Conservation (phyloP, 306 rosid species). For the Cicer yamashitae region DNA sequence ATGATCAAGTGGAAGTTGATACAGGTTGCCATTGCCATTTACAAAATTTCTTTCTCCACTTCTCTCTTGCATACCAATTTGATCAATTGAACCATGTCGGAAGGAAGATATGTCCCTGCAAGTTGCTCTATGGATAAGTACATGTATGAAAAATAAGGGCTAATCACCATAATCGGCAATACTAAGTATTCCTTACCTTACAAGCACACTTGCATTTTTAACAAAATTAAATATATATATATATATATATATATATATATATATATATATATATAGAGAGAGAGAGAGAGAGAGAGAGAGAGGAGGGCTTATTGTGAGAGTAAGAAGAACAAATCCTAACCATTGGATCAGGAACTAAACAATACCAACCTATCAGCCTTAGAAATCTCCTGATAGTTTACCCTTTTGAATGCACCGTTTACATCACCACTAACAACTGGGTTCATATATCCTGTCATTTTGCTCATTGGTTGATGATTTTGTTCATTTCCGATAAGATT, state of each 20-base stretch:
- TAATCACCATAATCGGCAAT: conserved; percentile 10
- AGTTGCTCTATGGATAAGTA: conserved; percentile 46
- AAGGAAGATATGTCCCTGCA: conserved; percentile 61
- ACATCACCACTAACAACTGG: conserved; percentile 49
- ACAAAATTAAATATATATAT: background rate
- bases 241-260: too few relatives aligned
- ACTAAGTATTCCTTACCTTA: background rate
- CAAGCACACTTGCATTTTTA: background rate
- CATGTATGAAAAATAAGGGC: conserved; percentile 3
- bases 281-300: background rate
- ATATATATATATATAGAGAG: background rate
- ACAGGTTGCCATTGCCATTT: conserved; percentile 51
- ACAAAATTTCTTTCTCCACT: conserved; percentile 39
- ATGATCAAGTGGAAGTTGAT: conserved; percentile 46
- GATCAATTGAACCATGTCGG: conserved; percentile 46
- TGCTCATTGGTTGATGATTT: conserved; percentile 49
- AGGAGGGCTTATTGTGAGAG: conserved; percentile 12
- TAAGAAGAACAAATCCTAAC: conserved; percentile 13
- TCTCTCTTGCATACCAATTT: conserved; percentile 42
- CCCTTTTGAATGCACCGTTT: conserved; percentile 41
- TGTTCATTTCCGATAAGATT: conserved; percentile 49
- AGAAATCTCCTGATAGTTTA: conserved; percentile 46
- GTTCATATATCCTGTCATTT: conserved; percentile 47
- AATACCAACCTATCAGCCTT: conserved; percentile 52
- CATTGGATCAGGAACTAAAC: background rate